These are phyloP conservation scores for Sonneratia alba DNA, from an alignment of 345 rosid genomes.

Conservation along the genomic window DNA sequence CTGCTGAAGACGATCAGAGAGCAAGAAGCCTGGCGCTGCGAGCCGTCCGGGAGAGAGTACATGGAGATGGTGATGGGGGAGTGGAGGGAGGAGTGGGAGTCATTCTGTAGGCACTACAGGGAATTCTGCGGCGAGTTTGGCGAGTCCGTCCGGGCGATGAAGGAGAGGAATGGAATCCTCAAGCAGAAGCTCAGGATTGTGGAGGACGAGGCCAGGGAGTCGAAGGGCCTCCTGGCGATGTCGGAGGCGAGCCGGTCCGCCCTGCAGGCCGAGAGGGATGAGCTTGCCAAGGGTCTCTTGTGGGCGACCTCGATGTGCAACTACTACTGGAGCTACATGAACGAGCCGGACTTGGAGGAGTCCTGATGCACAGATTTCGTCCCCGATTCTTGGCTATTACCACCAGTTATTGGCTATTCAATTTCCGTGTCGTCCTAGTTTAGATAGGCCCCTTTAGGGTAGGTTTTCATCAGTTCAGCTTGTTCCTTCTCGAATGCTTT, in stretches of 20 bases:
- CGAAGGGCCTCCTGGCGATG: slow-evolving; percentile 1
- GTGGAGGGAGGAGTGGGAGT: background rate
- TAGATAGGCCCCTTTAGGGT: too few relatives aligned
- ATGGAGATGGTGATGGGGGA: background rate
- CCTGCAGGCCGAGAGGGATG: slow-evolving; percentile 1
- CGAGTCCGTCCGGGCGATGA: background rate
- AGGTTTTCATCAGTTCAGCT: too few relatives aligned
- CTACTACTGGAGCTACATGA: background rate
- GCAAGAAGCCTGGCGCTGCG: background rate
- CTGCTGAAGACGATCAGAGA: background rate
- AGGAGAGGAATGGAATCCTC: background rate
- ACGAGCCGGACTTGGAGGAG: background rate
- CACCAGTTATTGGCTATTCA: too few relatives aligned
- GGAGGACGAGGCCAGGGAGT: background rate
- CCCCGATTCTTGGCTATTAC: too few relatives aligned
- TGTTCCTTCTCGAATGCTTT: too few relatives aligned
- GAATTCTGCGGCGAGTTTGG: background rate
- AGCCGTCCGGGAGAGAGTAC: background rate
- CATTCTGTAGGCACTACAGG: background rate
- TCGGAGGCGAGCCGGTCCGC: background rate
- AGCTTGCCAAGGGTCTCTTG: background rate
- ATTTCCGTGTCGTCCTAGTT: too few relatives aligned
- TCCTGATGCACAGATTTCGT: background rate
- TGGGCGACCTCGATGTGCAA: background rate
- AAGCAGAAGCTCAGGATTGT: background rate